Conservation (phyloP, 306 rosid species). For the Prosopis cineraria region DNA sequence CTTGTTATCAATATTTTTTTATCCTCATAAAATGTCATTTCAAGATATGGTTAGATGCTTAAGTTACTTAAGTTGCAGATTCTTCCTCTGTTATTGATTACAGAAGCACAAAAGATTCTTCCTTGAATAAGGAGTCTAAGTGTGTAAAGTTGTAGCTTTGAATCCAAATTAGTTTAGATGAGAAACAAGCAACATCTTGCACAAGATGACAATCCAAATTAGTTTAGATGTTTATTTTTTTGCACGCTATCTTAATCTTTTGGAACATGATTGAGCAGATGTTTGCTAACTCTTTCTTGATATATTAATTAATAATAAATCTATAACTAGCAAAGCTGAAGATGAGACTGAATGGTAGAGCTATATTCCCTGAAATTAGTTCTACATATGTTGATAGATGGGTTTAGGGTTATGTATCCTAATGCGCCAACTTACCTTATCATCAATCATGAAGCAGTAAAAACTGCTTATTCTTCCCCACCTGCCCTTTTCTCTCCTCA, state of each 20-base stretch:
- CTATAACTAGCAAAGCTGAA: neutral
- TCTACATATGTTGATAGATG: conserved; percentile 32
- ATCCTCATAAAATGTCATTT: neutral
- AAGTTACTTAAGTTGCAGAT: conserved; percentile 1
- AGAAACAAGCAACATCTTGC: neutral
- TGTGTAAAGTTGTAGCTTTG: neutral
- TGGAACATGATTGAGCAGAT: neutral
- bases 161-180: conserved; percentile 19
- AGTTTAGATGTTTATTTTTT: neutral
- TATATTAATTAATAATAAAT: neutral
- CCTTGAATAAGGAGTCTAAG: neutral
- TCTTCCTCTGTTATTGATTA: neutral
- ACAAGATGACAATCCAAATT: conserved; percentile 22
- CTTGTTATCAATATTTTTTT: too few relatives aligned
- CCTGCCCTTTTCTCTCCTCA: neutral
- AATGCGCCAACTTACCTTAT: conserved; percentile 20
- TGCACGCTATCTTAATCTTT: neutral
- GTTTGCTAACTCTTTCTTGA: neutral
- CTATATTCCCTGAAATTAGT: conserved; percentile 25
- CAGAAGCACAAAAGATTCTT: neutral
- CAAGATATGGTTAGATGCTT: neutral
- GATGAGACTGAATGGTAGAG: neutral
- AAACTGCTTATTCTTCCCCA: neutral
- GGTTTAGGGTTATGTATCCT: neutral
- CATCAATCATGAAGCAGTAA: conserved; percentile 30